Evolutionary conservation across 352 stramenopile species (phyloP), one percentile per base, ranked within the genome.

Genomic region (Hyaloperonospora brassicae): DNA sequence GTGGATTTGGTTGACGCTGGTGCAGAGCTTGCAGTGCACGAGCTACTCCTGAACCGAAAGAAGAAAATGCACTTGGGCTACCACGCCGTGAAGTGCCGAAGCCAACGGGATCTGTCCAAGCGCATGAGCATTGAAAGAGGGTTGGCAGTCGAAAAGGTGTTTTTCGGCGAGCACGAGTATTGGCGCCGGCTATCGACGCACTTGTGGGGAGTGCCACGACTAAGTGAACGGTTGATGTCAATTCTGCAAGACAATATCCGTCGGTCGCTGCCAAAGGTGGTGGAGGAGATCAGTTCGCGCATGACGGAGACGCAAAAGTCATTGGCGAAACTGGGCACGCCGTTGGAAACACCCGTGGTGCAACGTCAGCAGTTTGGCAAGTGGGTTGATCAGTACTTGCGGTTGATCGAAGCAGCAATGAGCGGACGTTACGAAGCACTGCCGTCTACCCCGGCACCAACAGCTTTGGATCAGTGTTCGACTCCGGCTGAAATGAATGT

Each of bases 71-170:
- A 62, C 27, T 56, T 88, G 9, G 79, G 81, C 6, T 95, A 93
- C 57, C 86, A 95, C 54, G 84, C 88, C n/a, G 74, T 93, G 24
- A 94, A 93, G 66, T 89, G 81, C 39, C 71, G 85, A 13, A 86
- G 73, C 30, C 85, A 95, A 48, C 71, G 70, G 7, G 79, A 82
- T 27, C 61, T 93, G 49, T 67, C 73, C 38, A 66, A 76, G 10
- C 64, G 70, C 6, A 63, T 79, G 30, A 79, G 57, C 7, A 79
- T 95, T 22, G 55, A 81, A 12, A 57, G 86, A 22, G 77, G 72
- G 0, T 25, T 78, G 3, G 36, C 55, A 9, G 62, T 75, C 12
- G 86, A 95, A 69, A 44, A 71, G 23, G 44, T 54, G 50, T 17
- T 17, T 17, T 17, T 17, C 17, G 17, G 17, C 17, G 17, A 17